These are phyloP conservation scores for Tylopilus felleus DNA, from an alignment of 768 basidiomycete genomes.

Conservation along the genomic window DNA sequence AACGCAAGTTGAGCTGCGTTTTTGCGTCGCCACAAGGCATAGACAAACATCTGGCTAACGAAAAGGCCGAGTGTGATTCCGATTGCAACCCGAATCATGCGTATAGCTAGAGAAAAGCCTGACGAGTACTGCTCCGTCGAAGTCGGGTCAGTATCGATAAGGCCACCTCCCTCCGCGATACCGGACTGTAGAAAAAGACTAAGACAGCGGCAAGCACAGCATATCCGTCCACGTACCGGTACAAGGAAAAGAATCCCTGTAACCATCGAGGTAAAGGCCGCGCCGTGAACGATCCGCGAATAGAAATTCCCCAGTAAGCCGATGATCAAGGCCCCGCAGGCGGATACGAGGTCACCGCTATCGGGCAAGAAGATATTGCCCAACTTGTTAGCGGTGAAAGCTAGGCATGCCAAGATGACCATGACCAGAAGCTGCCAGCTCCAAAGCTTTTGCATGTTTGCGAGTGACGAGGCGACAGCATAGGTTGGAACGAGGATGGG, in stretches of 20 bases:
- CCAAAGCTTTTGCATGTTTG: constrained; percentile 69
- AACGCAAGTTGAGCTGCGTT: constrained; percentile 75
- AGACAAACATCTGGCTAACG: constrained; percentile 72
- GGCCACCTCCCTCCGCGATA: constrained; percentile 70
- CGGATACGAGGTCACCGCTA: constrained; percentile 71
- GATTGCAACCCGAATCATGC: constrained; percentile 81
- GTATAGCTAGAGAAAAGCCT: constrained; percentile 74
- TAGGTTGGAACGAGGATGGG: constrained; percentile 75
- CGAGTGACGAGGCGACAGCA: constrained; percentile 68
- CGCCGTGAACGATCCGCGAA: constrained; percentile 69
- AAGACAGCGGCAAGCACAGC: constrained; percentile 10
- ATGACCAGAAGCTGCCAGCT: constrained; percentile 74
- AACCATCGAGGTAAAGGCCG: constrained; percentile 90
- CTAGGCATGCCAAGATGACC: constrained; percentile 77
- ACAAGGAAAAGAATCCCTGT: constrained; percentile 90
- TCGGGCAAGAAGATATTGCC: constrained; percentile 60
- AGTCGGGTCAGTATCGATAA: constrained; percentile 49
- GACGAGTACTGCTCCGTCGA: constrained; percentile 63
- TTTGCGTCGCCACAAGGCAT: constrained; percentile 70
- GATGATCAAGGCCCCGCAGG: constrained; percentile 73
- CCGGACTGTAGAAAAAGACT: constrained; percentile 52
- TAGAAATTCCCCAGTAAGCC: constrained; percentile 82
- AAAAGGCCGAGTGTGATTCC: constrained; percentile 86
- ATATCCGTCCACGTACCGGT: constrained; percentile 53
- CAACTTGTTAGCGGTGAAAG: constrained; percentile 67